These are phyloP conservation scores for Saccharomycopsis sp. DNA, from an alignment of 805 yeast genomes.

Conservation along the genomic window DNA sequence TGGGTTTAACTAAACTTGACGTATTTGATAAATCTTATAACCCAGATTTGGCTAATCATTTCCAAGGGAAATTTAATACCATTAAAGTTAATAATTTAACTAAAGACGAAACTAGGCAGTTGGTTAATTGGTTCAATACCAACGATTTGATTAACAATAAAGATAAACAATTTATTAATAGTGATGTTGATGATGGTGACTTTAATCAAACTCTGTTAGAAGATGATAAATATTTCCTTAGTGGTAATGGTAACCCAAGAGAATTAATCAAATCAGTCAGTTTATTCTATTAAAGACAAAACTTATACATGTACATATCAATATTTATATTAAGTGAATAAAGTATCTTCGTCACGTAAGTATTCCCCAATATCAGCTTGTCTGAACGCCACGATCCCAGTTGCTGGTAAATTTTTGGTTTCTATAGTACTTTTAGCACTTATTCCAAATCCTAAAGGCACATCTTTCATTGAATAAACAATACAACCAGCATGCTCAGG, in stretches of 20 bases:
- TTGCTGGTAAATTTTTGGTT: constrained; percentile 82
- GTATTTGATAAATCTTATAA: constrained; percentile 56
- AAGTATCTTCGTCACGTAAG: constrained; percentile 94
- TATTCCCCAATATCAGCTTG: constrained; percentile 98
- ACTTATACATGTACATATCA: not conserved
- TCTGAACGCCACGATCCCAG: constrained; percentile 90
- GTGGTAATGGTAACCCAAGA: constrained; percentile 64
- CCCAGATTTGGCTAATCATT: constrained; percentile 41
- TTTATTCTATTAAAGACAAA: constrained; percentile 24
- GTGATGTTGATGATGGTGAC: constrained; percentile 7
- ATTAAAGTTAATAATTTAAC: constrained; percentile 38
- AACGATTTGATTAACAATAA: constrained; percentile 36
- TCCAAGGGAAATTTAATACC: constrained; percentile 34
- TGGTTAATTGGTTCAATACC: constrained; percentile 35
- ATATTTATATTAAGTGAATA: constrained; percentile 53
- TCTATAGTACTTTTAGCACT: constrained; percentile 88
- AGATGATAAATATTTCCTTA: constrained; percentile 43
- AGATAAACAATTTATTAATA: constrained; percentile 24
- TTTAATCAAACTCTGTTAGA: constrained; percentile 33
- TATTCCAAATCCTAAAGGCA: constrained; percentile 93
- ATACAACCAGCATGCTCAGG: constrained; percentile 98
- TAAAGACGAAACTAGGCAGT: constrained; percentile 37
- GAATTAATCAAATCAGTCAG: constrained; percentile 38
- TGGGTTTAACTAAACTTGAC: constrained; percentile 45
- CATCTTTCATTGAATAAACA: constrained; percentile 84